Evolutionary conservation across 345 rosid species (phyloP), one percentile per base, ranked within the genome.

Genomic region (Stellera chamaejasme): DNA sequence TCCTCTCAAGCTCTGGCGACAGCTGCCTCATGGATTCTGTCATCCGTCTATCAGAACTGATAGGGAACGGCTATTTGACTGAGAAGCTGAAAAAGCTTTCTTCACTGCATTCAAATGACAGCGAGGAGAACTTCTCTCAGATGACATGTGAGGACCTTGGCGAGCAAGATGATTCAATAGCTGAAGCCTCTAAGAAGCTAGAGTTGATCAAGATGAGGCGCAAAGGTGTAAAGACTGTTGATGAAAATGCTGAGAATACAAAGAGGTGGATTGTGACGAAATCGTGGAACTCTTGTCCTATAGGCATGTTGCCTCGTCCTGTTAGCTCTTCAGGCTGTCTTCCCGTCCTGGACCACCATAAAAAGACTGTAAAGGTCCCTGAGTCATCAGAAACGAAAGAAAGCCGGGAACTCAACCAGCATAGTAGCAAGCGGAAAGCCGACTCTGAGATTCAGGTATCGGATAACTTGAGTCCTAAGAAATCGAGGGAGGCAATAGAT

Each of bases 241-340:
- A 62, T 62, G 48, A 70, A 27, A 48, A 39, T 19, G 66, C 10
- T 39, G 72, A 51, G 49, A 70, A 46, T 61, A 55, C 64, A 46
- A 62, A 64, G 46, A 68, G 74, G 66, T 88, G 95, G 96, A 69
- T 54, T 27, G 74, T 78, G 55, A 82, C 73, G 13, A 75, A 82
- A 62, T 74, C 84, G 0, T 89, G 97, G 96, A 88, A 73, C 59
- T 78, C 93, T 10, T 92, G 97, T 66, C 94, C 97, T 2, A 81
- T 86, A 49, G 94, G 98, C 43, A 84, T 72, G 81, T 53, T 89
- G 80, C 96, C 97, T 19, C 66, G 62, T 27, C 74, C 69, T 55
- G 70, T 76, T 13, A 86, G 88, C 6, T 81, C 79, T 60, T 83
- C 90, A 7, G 85, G 89, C 36, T 60, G 63, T 51, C 78, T 89